A percentile compares a stretch with the other conserved stretches of the same genome.
Evolutionary conservation across 208 protist species (phyloP).

Genomic region (Leishmania amazonensis): DNA sequence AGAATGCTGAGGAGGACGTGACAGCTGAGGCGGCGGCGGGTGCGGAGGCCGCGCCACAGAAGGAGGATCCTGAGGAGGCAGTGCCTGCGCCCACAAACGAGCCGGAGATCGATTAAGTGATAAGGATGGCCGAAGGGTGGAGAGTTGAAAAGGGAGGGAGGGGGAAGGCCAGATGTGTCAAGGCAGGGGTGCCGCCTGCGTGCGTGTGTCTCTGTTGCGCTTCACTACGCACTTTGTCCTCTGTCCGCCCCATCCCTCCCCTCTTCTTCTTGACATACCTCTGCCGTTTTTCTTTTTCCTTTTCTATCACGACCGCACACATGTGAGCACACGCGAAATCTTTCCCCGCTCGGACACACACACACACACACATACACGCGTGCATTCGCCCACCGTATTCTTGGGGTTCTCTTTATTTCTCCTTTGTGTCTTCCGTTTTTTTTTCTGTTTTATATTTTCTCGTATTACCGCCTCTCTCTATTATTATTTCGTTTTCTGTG

Average conservation of each 20-base stretch:
- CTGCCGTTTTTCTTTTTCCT: background rate
- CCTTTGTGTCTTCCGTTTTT: background rate
- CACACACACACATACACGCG: background rate
- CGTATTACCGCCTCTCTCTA: background rate
- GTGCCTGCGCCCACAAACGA: constrained; percentile 21
- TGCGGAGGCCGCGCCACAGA: constrained; percentile 13
- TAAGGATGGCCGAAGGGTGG: background rate
- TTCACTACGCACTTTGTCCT: background rate
- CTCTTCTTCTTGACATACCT: background rate
- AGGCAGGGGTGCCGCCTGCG: background rate
- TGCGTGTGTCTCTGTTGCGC: constrained; percentile 1
- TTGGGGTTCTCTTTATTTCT: background rate
- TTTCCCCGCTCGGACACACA: background rate
- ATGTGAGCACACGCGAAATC: background rate
- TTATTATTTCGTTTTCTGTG: background rate
- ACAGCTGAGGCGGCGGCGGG: constrained; percentile 19
- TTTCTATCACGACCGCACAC: background rate
- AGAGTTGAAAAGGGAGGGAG: background rate
- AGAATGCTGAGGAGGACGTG: constrained; percentile 31
- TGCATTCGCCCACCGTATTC: background rate
- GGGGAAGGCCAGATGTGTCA: background rate
- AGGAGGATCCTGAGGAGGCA: constrained; percentile 27
- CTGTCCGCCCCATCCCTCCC: background rate
- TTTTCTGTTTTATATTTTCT: background rate
- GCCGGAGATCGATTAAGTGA: constrained; percentile 43